These are phyloP conservation scores for Blastobotrys mokoenaii DNA, from an alignment of 805 yeast genomes.

Conservation along the genomic window DNA sequence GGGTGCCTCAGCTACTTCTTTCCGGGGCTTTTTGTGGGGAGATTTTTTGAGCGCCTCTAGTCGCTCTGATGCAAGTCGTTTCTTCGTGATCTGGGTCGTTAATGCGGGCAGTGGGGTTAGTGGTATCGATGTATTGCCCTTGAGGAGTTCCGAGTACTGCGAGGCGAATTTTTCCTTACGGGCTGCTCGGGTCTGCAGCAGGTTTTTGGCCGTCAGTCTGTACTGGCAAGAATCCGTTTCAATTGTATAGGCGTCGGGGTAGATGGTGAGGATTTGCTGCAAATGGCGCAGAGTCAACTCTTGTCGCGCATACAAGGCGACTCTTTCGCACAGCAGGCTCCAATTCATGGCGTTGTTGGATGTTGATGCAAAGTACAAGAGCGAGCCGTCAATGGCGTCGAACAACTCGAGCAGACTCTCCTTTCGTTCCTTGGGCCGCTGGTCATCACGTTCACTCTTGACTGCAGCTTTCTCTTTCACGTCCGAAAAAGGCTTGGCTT, in stretches of 20 bases:
- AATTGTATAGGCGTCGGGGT: constrained; percentile 20
- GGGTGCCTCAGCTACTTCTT: background rate
- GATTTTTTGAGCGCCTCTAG: constrained; percentile 6
- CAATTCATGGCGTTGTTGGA: constrained; percentile 19
- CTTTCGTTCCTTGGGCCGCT: constrained; percentile 2
- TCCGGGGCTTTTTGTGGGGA: constrained; percentile 1
- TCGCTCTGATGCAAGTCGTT: constrained; percentile 5
- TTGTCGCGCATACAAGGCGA: constrained; percentile 15
- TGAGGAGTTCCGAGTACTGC: background rate
- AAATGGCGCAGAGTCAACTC: constrained; percentile 15
- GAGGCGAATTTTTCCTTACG: background rate
- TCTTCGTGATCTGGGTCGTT: background rate
- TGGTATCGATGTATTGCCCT: background rate
- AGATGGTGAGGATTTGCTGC: constrained; percentile 16
- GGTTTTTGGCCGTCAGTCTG: constrained; percentile 3
- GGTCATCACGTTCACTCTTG: background rate
- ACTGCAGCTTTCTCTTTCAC: background rate
- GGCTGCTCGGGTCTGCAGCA: constrained; percentile 3
- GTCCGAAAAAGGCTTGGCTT: background rate
- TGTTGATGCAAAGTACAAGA: constrained; percentile 18
- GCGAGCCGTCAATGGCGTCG: constrained; percentile 18
- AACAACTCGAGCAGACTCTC: constrained; percentile 11
- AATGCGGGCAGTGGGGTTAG: constrained; percentile 1
- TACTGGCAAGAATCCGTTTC: constrained; percentile 1
- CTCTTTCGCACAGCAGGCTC: constrained; percentile 13